Percentiles rank a stretch among this genome's conserved stretches.
Evolutionary conservation across 345 rosid genomes (phyloP).

Genomic region (Aquilaria yunnanensis): DNA sequence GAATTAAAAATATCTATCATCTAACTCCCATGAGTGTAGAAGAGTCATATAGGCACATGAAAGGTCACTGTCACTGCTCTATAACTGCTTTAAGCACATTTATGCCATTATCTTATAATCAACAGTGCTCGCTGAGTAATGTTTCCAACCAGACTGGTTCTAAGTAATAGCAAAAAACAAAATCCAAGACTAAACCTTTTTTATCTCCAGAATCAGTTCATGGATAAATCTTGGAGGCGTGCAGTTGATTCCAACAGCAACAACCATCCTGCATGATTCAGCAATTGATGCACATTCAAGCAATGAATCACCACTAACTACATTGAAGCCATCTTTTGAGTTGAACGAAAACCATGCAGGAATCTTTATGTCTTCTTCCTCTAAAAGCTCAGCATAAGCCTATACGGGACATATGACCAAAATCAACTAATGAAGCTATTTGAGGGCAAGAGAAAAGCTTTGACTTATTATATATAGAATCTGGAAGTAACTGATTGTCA

Average conservation of each 20-base stretch:
- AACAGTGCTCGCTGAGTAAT: too few species aligned
- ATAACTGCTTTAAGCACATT: too few species aligned
- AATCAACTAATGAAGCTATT: background rate
- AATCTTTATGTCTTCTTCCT: conserved; percentile 43
- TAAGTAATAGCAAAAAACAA: conserved; percentile 1
- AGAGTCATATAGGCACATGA: too few species aligned
- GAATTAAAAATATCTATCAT: too few species aligned
- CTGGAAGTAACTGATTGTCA: conserved; percentile 9
- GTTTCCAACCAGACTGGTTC: background rate
- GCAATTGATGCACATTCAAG: conserved; percentile 49
- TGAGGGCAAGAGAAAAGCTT: too few species aligned
- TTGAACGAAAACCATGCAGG: conserved; percentile 72
- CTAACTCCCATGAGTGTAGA: too few species aligned
- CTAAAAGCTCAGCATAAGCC: conserved; percentile 62
- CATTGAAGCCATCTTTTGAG: conserved; percentile 60
- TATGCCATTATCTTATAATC: too few species aligned
- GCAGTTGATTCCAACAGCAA: conserved; percentile 70
- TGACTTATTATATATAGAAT: conserved; percentile 5
- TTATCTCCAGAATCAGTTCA: conserved; percentile 34
- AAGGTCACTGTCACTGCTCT: too few species aligned
- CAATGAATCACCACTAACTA: conserved; percentile 60
- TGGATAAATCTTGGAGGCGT: conserved; percentile 66
- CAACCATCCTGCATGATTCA: conserved; percentile 49
- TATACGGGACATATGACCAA: conserved; percentile 9
- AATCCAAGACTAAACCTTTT: conserved; percentile 27